These are phyloP conservation scores for Hygrocybe coccinea DNA, from an alignment of 768 basidiomycete species.

Conservation along the genomic window DNA sequence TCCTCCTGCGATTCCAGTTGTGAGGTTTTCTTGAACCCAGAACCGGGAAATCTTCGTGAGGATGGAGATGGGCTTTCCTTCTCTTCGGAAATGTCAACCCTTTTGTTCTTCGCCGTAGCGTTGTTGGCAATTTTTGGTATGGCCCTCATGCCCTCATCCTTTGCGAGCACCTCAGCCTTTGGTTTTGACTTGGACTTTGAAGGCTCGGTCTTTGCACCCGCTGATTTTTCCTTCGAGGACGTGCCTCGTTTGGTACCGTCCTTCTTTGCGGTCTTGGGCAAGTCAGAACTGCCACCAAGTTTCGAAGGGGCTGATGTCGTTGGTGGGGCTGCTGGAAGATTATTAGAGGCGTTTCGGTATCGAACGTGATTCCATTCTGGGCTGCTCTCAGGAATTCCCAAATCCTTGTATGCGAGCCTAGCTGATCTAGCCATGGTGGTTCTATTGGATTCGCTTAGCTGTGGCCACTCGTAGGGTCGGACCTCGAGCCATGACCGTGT, in stretches of 20 bases:
- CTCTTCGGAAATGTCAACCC: background rate
- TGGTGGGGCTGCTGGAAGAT: constrained; percentile 12
- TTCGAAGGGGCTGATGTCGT: constrained; percentile 9
- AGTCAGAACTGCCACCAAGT: background rate
- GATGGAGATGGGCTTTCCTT: background rate
- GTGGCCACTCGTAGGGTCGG: constrained; percentile 59
- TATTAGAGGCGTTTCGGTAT: constrained; percentile 21
- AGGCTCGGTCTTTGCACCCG: background rate
- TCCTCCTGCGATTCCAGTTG: constrained; percentile 4
- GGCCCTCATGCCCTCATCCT: constrained; percentile 43
- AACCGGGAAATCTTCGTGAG: constrained; percentile 38
- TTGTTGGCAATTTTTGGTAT: constrained; percentile 16
- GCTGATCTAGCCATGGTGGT: constrained; percentile 49
- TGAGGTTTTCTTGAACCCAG: constrained; percentile 39
- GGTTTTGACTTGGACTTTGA: background rate
- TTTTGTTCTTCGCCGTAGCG: constrained; percentile 8
- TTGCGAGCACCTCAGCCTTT: constrained; percentile 41
- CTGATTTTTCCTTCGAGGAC: constrained; percentile 38
- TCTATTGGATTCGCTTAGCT: constrained; percentile 45
- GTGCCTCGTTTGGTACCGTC: constrained; percentile 44
- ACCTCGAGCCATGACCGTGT: constrained; percentile 60
- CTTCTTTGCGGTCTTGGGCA: constrained; percentile 12
- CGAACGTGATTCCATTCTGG: constrained; percentile 56
- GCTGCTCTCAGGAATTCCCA: constrained; percentile 57
- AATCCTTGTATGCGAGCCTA: constrained; percentile 40